Conservation (phyloP, 2,329 filamentous ascomycete genomes). For the Cladosporium sp. region DNA sequence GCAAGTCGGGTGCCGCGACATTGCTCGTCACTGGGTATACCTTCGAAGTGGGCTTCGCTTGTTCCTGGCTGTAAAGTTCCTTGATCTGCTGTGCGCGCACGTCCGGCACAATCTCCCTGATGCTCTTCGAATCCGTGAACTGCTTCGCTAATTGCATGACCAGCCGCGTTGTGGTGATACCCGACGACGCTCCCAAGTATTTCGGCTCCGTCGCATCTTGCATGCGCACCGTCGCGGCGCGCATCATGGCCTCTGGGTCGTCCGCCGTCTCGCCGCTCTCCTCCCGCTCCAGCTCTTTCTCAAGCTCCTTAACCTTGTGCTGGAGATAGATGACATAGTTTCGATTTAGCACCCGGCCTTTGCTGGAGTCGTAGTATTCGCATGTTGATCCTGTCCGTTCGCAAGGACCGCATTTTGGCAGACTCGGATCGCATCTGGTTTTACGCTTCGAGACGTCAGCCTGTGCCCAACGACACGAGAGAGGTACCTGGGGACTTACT, state of each 20-base stretch:
- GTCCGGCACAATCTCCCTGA: constrained; percentile 88
- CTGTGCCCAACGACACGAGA: not conserved
- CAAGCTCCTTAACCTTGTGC: constrained; percentile 77
- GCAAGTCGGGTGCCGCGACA: constrained; percentile 73
- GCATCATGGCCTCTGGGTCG: constrained; percentile 79
- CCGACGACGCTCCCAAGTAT: constrained; percentile 90
- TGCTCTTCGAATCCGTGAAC: constrained; percentile 85
- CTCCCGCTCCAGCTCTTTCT: constrained; percentile 75
- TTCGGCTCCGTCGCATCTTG: constrained; percentile 84
- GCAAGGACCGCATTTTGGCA: constrained; percentile 89
- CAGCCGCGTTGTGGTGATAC: constrained; percentile 89
- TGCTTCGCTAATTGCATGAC: constrained; percentile 97
- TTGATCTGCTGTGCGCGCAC: constrained; percentile 64
- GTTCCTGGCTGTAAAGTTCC: constrained; percentile 67
- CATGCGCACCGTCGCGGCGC: constrained; percentile 80
- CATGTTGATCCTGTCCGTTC: constrained; percentile 87
- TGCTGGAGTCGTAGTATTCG: constrained; percentile 92
- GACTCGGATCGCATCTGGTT: constrained; percentile 89
- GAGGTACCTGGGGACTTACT: constrained; percentile 50
- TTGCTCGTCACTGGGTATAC: constrained; percentile 89
- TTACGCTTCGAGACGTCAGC: constrained; percentile 66
- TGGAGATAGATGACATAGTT: constrained; percentile 92
- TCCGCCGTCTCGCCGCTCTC: constrained; percentile 74
- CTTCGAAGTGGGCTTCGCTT: constrained; percentile 67
- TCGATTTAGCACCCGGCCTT: constrained; percentile 80